Conservation (phyloP, 164 flowering plant genomes). For the Echeveria elegans region DNA sequence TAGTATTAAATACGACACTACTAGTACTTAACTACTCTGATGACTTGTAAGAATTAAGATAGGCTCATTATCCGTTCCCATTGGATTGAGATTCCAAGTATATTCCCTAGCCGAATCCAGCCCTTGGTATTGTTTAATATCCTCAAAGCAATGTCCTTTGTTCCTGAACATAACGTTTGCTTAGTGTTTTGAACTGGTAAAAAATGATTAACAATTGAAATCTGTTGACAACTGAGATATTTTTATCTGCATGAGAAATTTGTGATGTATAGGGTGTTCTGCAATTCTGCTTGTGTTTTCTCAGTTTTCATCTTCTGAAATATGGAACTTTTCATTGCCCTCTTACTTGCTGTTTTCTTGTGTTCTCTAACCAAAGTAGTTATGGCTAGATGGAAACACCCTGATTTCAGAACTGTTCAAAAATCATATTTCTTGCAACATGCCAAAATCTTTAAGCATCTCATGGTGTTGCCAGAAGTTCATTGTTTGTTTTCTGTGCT, state of each 20-base stretch:
- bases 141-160: not conserved
- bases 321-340: not conserved
- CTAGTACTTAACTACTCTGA: too few species aligned
- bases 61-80: not conserved
- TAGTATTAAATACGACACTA: not conserved
- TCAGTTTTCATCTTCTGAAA: conserved; percentile 18
- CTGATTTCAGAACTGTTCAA: conserved; percentile 15
- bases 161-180: not conserved
- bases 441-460: conserved; percentile 32
- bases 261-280: not conserved
- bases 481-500: conserved; percentile 14
- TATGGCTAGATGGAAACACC: conserved; percentile 20
- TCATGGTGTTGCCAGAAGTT: not conserved
- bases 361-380: conserved; percentile 6
- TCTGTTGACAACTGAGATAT: not conserved
- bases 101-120: not conserved
- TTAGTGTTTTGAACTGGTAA: not conserved
- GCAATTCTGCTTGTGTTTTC: conserved; percentile 11
- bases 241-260: not conserved
- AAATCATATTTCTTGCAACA: conserved; percentile 24
- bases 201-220: not conserved
- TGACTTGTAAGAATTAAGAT: too few species aligned
- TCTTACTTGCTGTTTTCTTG: not conserved
- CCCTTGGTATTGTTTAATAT: not conserved
- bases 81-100: not conserved